Percentiles rank a stretch among this genome's conserved stretches.
Evolutionary conservation across 176 grass and related monocot species (phyloP).

Genomic region (Avena insularis): DNA sequence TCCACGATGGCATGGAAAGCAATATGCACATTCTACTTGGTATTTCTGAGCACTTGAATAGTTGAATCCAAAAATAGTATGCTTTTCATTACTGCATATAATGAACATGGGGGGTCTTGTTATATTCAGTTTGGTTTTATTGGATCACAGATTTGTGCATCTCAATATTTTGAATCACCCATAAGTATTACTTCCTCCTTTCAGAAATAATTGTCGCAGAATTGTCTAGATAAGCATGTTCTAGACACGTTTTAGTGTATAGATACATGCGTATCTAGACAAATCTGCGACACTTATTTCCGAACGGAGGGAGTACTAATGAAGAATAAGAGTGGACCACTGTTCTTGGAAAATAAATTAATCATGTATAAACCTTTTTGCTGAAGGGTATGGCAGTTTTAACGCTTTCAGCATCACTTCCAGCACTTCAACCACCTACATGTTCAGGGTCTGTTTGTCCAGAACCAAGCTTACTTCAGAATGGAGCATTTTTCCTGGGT

Average conservation of each 20-base stretch:
- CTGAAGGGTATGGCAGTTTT: constrained; percentile 78
- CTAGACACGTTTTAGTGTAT: no score
- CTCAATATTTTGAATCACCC: background rate
- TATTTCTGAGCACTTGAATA: background rate
- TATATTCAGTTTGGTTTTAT: background rate
- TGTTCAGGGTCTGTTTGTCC: constrained; percentile 56
- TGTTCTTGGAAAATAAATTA: background rate
- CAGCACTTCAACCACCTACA: constrained; percentile 57
- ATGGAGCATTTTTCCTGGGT: constrained; percentile 16
- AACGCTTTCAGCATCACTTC: constrained; percentile 72
- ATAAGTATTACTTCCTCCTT: background rate
- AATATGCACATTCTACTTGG: background rate
- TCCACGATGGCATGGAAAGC: background rate
- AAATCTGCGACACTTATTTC: no score
- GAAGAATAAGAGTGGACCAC: no score
- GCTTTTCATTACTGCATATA: background rate
- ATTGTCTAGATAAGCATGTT: no score
- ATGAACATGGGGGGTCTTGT: background rate
- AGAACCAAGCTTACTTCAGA: constrained; percentile 40
- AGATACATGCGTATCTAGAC: no score
- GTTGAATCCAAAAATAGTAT: constrained; percentile 23
- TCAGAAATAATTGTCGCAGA: no score
- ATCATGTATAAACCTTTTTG: constrained; percentile 12
- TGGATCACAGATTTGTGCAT: background rate
- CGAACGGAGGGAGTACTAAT: no score